A percentile compares a stretch with the other conserved stretches of the same genome.
Evolutionary conservation across 768 basidiomycete genomes (phyloP).

Genomic region (Hypholoma sublateritium): DNA sequence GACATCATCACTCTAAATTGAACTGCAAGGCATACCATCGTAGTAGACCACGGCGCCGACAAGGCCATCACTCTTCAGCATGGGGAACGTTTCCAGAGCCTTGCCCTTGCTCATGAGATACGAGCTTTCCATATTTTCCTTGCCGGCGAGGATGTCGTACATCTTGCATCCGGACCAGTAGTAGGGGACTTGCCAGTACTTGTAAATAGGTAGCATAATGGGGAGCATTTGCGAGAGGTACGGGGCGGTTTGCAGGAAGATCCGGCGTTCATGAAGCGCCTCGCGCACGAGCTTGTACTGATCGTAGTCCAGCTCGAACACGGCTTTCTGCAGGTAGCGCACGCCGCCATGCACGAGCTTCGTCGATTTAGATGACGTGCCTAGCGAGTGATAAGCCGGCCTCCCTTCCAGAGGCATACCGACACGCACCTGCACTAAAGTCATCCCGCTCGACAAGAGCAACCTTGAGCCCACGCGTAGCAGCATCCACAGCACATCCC

Average conservation of each 20-base stretch:
- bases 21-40: slow-evolving; percentile 69
- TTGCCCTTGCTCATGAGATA: slow-evolving; percentile 96
- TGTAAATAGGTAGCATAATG: slow-evolving; percentile 97
- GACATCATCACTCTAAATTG: not conserved
- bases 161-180: slow-evolving; percentile 95
- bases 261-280: slow-evolving; percentile 87
- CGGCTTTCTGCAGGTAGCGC: slow-evolving; percentile 94
- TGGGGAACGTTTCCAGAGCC: slow-evolving; percentile 92
- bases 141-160: slow-evolving; percentile 93
- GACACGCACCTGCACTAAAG: slow-evolving; percentile 74
- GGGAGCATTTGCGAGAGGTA: slow-evolving; percentile 92
- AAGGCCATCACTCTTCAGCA: slow-evolving; percentile 90
- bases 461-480: slow-evolving; percentile 86
- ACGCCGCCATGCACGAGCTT: slow-evolving; percentile 99
- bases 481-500: slow-evolving; percentile 95
- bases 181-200: slow-evolving; percentile 98
- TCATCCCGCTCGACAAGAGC: slow-evolving; percentile 93
- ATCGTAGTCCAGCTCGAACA: slow-evolving; percentile 94
- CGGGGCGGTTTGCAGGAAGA: slow-evolving; percentile 94
- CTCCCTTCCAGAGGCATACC: not conserved
- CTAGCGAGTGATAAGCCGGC: slow-evolving; percentile 32
- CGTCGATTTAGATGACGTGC: slow-evolving; percentile 95
- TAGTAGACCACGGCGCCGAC: slow-evolving; percentile 97
- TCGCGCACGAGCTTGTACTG: slow-evolving; percentile 97
- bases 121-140: slow-evolving; percentile 94